phyloP scores from a whole-genome alignment of 176 grass and related monocot species.

The Saccharum spontaneum region DNA sequence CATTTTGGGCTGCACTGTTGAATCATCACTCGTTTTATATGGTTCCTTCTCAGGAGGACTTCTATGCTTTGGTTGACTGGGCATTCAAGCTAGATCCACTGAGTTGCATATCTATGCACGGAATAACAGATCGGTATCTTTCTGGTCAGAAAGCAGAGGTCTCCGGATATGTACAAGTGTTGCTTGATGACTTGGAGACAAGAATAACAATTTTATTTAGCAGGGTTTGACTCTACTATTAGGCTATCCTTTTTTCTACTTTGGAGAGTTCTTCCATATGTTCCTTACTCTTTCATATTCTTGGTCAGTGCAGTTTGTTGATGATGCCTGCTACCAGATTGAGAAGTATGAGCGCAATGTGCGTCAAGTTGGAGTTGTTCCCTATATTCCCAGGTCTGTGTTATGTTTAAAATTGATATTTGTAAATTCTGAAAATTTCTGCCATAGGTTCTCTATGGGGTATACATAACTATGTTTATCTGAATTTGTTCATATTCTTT shows the following conservation, averaged over 20 bases:
- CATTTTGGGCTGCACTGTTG: slow-evolving; percentile 4
- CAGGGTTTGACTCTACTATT: slow-evolving; percentile 56
- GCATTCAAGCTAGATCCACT: slow-evolving; percentile 82
- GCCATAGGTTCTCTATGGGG: background rate
- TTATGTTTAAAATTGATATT: slow-evolving; percentile 21
- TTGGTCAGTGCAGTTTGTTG: slow-evolving; percentile 66
- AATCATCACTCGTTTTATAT: slow-evolving; percentile 33
- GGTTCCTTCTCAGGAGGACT: slow-evolving; percentile 73
- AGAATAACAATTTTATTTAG: slow-evolving; percentile 74
- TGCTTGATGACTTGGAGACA: slow-evolving; percentile 85
- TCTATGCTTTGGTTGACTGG: slow-evolving; percentile 81
- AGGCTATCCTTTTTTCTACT: background rate
- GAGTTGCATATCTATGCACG: slow-evolving; percentile 93
- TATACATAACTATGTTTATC: background rate
- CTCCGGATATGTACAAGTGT: slow-evolving; percentile 74
- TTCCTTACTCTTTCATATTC: slow-evolving; percentile 28
- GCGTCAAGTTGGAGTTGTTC: slow-evolving; percentile 72
- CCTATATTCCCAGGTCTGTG: slow-evolving; percentile 75
- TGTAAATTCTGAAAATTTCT: background rate
- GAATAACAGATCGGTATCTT: slow-evolving; percentile 89
- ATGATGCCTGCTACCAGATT: slow-evolving; percentile 91
- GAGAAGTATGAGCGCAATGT: slow-evolving; percentile 87
- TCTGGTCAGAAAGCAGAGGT: slow-evolving; percentile 83
- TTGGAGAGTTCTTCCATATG: background rate
- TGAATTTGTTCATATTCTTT: slow-evolving; percentile 15